These are phyloP conservation scores for Talaromyces sp. DNA, from an alignment of 2,329 filamentous ascomycete genomes.

Conservation along the genomic window DNA sequence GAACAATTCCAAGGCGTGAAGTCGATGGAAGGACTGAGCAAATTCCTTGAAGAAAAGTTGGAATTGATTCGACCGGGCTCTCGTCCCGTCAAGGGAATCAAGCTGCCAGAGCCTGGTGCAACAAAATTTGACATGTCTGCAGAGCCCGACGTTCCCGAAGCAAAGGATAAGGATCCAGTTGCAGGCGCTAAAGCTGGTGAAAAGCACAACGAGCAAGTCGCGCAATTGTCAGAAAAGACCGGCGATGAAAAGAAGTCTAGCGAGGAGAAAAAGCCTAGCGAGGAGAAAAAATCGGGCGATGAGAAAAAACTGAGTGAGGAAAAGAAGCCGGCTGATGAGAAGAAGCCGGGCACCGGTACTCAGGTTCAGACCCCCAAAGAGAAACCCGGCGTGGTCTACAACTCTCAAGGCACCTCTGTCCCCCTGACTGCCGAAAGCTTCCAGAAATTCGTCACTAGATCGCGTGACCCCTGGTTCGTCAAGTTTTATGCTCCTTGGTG, in stretches of 20 bases:
- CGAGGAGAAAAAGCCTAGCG: not conserved
- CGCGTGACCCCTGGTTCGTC: constrained; percentile 92
- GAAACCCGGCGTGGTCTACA: constrained; percentile 56
- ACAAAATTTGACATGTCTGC: constrained; percentile 41
- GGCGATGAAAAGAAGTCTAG: constrained; percentile 6
- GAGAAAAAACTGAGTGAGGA: not conserved
- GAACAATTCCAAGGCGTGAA: constrained; percentile 63
- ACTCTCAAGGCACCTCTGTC: constrained; percentile 70
- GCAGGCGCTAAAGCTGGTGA: constrained; percentile 35
- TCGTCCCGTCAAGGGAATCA: constrained; percentile 60
- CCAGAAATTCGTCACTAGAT: constrained; percentile 76
- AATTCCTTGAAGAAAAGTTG: constrained; percentile 68
- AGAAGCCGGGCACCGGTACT: not conserved
- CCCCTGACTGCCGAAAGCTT: constrained; percentile 79
- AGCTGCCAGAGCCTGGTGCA: constrained; percentile 67
- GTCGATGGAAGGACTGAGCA: constrained; percentile 60
- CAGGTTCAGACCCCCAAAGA: constrained; percentile 37
- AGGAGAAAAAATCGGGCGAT: not conserved
- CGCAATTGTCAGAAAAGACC: constrained; percentile 16
- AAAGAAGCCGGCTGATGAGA: not conserved
- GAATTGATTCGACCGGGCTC: constrained; percentile 77
- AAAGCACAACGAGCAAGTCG: constrained; percentile 37
- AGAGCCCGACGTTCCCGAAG: constrained; percentile 30
- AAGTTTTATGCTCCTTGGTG: constrained; percentile 99
- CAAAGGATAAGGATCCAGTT: constrained; percentile 40